phyloP scores from a whole-genome alignment of 163 green algal species.

The Coccomyxa subellipsoidea region DNA sequence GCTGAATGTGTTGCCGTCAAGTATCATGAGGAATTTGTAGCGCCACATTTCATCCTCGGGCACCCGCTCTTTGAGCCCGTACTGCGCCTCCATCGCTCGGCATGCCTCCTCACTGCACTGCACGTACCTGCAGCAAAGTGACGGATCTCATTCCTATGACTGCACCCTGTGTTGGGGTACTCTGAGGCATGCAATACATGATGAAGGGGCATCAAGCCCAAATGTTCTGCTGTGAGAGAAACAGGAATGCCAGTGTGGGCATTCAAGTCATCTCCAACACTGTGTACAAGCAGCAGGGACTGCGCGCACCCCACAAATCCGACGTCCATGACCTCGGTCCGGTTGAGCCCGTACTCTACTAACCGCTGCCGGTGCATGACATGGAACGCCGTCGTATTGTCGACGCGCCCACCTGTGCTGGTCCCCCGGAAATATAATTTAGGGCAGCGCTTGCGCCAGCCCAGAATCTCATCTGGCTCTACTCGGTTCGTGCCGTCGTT shows the following conservation, averaged over 20 bases:
- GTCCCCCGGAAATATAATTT: constrained; percentile 12
- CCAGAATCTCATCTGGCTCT: not conserved
- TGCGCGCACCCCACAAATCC: constrained; percentile 3
- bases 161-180: no score
- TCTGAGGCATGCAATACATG: no score
- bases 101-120: constrained; percentile 6
- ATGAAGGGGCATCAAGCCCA: no score
- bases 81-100: not conserved
- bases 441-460: not conserved
- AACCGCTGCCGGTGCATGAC: constrained; percentile 15
- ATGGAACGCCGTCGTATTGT: not conserved
- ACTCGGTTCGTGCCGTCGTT: not conserved
- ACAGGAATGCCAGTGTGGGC: no score
- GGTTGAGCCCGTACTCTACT: not conserved
- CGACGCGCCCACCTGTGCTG: not conserved
- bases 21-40: constrained; percentile 13
- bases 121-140: no score
- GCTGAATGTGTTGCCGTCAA: constrained; percentile 20
- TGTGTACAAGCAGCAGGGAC: no score
- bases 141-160: no score
- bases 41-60: not conserved
- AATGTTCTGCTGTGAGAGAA: no score
- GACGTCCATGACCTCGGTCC: constrained; percentile 11
- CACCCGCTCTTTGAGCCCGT: not conserved
- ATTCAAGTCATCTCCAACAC: no score